A percentile compares a stretch with the other conserved stretches of the same genome.
These are phyloP conservation scores for Pelargonium citronellum DNA, from an alignment of 441 rosid genomes.

Conservation along the genomic window DNA sequence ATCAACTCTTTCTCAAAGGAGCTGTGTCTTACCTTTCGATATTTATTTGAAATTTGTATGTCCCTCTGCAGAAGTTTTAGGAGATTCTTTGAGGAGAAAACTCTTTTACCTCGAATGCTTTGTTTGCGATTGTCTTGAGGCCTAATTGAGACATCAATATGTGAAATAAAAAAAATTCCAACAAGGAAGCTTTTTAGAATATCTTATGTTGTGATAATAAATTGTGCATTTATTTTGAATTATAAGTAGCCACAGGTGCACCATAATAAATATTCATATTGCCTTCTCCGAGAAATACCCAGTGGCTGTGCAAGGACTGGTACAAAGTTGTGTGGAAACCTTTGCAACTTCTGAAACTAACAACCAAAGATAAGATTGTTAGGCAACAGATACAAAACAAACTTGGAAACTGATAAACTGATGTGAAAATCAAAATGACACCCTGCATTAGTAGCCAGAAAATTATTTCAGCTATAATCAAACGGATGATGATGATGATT, in stretches of 20 bases:
- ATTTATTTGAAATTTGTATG: conserved; percentile 12
- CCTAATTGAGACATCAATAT: background rate
- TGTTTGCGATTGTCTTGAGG: conserved; percentile 23
- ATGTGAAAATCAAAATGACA: conserved; percentile 3
- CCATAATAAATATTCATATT: no score
- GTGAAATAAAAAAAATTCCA: conserved; percentile 17
- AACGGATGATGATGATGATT: background rate
- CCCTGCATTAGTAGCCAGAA: background rate
- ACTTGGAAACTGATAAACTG: background rate
- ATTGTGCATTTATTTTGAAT: background rate
- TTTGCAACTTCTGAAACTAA: background rate
- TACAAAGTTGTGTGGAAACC: background rate
- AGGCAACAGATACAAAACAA: background rate
- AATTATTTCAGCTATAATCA: background rate
- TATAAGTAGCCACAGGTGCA: background rate
- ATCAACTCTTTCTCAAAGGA: conserved; percentile 19
- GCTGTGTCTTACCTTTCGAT: conserved; percentile 17
- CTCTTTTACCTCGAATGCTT: conserved; percentile 10
- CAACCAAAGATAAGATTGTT: background rate
- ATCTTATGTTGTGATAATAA: background rate
- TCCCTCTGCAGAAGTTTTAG: conserved; percentile 21
- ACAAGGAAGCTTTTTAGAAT: conserved; percentile 13
- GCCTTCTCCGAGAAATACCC: background rate
- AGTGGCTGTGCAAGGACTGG: background rate
- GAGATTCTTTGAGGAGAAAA: conserved; percentile 21